Evolutionary conservation across 1,284 basidiomycete genomes (phyloP), one percentile per base, ranked within the genome.

Genomic region (Ganoderma meredithae): DNA sequence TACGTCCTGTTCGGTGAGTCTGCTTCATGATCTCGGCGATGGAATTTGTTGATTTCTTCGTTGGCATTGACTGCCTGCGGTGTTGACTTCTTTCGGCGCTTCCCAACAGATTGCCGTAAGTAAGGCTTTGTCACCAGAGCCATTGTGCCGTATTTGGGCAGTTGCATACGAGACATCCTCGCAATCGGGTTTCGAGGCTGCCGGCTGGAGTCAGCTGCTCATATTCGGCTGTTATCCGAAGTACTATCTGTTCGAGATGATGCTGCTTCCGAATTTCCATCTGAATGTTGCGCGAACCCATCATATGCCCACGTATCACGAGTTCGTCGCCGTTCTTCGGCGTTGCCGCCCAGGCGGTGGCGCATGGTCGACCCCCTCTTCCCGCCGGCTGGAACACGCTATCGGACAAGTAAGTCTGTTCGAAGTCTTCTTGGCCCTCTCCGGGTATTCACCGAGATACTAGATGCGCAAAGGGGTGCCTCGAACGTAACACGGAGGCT

Each of bases 301-400:
- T 70, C 71, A 72, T 65, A 69, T 65, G 71, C 49, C 59, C 63
- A 52, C 22, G 41, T 39, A 65, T 70, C 71, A 72, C 69, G 67
- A 60, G 71, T 64, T 39, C 65, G 44, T 9, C n/a, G n/a, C 44
- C 15, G n/a, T 55, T 44, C 69, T 70, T 70, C 67, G 49, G 43
- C 17, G 43, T 65, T 70, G 68, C 67, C 69, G 58, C 39, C 69
- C 69, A 69, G 19, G 7, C 19, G 56, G 56, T 22, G 56, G 39
- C 56, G 56, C 44, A 47, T 36, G 39, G 65, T 49, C 62, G 59
- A 43, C 59, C 39, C 12, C 7, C 39, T 47, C 44, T 47, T n/a
- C 44, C 44, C 36, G 8, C 27, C 41, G 36, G n/a, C n/a, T 47
- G 44, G 44, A 22, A 22, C 44, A 10, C n/a, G 44, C 10, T 47